A percentile compares a stretch with the other conserved stretches of the same genome.
phyloP scores from a whole-genome alignment of 495 filamentous ascomycete genomes.

The Parachaetomium inaequale region DNA sequence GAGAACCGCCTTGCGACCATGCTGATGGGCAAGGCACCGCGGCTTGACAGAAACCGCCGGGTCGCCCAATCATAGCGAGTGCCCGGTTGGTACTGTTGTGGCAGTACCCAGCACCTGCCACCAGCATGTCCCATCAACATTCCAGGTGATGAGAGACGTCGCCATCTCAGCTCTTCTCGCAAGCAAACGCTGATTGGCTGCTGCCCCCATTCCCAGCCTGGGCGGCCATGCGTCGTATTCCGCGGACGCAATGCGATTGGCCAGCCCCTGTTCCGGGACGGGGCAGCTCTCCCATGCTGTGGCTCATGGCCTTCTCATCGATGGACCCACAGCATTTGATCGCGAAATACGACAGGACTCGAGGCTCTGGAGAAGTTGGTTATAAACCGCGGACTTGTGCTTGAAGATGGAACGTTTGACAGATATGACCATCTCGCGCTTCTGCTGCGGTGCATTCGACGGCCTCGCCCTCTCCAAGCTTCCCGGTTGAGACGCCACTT shows the following conservation, averaged over 20 bases:
- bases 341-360: conserved; percentile 18
- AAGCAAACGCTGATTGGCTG: conserved; percentile 3
- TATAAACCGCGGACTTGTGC: conserved; percentile 7
- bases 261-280: neutral
- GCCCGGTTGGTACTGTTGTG: too few species aligned
- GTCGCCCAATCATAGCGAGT: too few species aligned
- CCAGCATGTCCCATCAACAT: neutral
- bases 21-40: too few species aligned
- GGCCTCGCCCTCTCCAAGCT: too few species aligned
- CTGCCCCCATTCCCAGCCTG: neutral
- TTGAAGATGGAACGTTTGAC: neutral
- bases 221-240: conserved; percentile 23
- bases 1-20: too few species aligned
- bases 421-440: neutral
- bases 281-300: neutral
- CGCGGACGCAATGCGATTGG: conserved; percentile 27
- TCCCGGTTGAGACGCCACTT: neutral
- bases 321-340: neutral
- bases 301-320: neutral
- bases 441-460: neutral
- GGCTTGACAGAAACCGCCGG: too few species aligned
- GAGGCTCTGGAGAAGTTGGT: neutral
- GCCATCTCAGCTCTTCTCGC: neutral
- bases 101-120: too few species aligned
- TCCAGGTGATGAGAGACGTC: too few species aligned